Base-by-base conservation (phyloP, 2,329 filamentous ascomycete genomes). In the Phaeophleospora eucalypticola region DNA sequence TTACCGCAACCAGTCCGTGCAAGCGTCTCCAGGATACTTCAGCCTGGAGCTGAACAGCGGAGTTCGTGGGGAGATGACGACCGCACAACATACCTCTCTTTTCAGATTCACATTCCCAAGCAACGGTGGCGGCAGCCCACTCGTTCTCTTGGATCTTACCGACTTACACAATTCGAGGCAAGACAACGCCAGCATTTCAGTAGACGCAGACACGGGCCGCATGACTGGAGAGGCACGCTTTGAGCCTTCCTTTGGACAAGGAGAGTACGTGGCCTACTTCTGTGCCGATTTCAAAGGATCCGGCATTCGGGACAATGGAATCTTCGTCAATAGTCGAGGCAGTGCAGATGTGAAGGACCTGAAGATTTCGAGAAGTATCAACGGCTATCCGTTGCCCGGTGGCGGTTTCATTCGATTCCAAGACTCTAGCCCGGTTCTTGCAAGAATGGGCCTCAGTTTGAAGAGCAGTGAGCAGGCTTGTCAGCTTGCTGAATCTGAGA, bases 371-470 rank as follows among this genome's bases (percentile, higher is more conserved):
- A 46, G 69, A 27, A 58, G 58, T 10, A 65, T 67, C 41, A 65
- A 78, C 48, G 62, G 65, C 33, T 65, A 58, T 9, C 64, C 56
- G 39, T 56, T 71, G 8, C 68, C 68, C 12, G 69, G 64, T 3
- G 69, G 69, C 2, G 68, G 58, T 12, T 71, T 65, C 41, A 53
- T 67, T 15, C 65, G 68, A 1, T 80, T 79, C 51, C 68, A 65
- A 1, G 79, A 65, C 52, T 65, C 65, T 3, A 53, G 58, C 7
- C 60, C 60, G 1, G 57, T 81, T 16, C 70, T 66, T 15, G 80
- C 76, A 0, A 69, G 76, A 36, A 80, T 86, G 0, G 83, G 83
- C 1, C 77, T 86, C 8, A 86, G 82, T 0, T 86, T 83, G 65
- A 76, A 86, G 17, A 86, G 81, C 0, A 64, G 73, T 0, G 65